Evolutionary conservation across 2,329 filamentous ascomycete genomes (phyloP).

Genomic region (Cercospora sojina): DNA sequence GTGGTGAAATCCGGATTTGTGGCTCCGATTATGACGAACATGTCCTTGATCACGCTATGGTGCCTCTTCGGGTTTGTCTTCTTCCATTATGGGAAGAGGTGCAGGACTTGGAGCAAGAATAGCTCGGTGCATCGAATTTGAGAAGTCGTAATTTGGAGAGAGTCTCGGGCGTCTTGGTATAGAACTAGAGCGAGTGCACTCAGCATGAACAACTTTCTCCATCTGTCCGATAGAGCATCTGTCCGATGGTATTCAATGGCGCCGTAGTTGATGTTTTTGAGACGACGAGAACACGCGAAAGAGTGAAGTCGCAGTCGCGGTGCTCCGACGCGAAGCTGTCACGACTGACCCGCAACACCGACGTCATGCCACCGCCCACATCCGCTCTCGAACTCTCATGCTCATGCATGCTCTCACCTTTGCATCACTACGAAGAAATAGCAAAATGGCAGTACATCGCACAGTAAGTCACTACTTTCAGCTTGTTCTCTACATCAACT

Average conservation of each 20-base stretch:
- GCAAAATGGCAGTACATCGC: background rate
- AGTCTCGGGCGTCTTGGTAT: background rate
- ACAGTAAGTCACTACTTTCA: background rate
- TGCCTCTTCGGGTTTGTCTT: background rate
- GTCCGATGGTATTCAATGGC: too few relatives aligned
- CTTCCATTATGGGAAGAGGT: background rate
- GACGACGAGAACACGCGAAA: too few relatives aligned
- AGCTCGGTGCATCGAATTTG: background rate
- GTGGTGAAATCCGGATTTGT: conserved; percentile 53
- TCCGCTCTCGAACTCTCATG: background rate
- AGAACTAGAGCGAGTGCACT: too few relatives aligned
- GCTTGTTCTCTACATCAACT: background rate
- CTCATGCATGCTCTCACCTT: background rate
- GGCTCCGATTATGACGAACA: conserved; percentile 55
- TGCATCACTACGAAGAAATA: background rate
- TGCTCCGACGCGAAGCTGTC: background rate
- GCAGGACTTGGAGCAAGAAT: background rate
- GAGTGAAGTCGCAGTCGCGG: too few relatives aligned
- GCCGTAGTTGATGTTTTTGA: too few relatives aligned
- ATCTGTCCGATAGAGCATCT: too few relatives aligned
- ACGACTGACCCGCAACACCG: background rate
- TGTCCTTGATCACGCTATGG: background rate
- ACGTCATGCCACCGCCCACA: background rate
- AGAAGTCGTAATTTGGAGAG: background rate
- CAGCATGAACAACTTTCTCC: too few relatives aligned